These are phyloP conservation scores for Canna indica DNA, from an alignment of 176 grass and related monocot species.

Conservation along the genomic window DNA sequence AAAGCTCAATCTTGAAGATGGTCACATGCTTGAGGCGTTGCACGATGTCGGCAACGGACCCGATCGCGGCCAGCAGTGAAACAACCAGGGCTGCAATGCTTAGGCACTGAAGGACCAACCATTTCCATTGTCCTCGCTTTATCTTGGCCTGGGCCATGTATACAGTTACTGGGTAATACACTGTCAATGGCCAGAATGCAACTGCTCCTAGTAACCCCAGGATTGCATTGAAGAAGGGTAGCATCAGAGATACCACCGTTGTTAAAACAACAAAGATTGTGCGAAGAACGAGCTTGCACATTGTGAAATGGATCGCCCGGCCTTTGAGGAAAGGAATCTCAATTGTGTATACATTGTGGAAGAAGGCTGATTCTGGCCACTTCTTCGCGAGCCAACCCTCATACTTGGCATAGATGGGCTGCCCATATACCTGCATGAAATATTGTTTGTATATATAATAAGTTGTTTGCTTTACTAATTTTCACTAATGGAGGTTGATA, in stretches of 20 bases:
- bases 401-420: conserved; percentile 76
- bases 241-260: conserved; percentile 61
- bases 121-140: conserved; percentile 39
- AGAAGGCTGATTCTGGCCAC: conserved; percentile 50
- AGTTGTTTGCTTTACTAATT: background rate
- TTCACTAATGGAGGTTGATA: background rate
- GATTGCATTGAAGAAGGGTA: conserved; percentile 92
- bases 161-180: conserved; percentile 76
- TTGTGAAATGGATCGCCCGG: conserved; percentile 39
- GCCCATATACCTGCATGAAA: conserved; percentile 63
- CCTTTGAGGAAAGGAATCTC: conserved; percentile 30
- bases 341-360: conserved; percentile 51
- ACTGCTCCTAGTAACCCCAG: conserved; percentile 63
- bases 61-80: conserved; percentile 62
- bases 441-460: background rate
- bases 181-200: conserved; percentile 79
- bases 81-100: conserved; percentile 49
- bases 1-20: conserved; percentile 67
- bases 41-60: conserved; percentile 62
- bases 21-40: conserved; percentile 59
- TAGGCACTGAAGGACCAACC: conserved; percentile 62
- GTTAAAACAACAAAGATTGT: conserved; percentile 51
- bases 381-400: conserved; percentile 50
- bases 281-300: conserved; percentile 64
- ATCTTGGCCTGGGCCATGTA: conserved; percentile 73